Conservation (phyloP, 1,284 basidiomycete species). For the Sporisorium graminicola region DNA sequence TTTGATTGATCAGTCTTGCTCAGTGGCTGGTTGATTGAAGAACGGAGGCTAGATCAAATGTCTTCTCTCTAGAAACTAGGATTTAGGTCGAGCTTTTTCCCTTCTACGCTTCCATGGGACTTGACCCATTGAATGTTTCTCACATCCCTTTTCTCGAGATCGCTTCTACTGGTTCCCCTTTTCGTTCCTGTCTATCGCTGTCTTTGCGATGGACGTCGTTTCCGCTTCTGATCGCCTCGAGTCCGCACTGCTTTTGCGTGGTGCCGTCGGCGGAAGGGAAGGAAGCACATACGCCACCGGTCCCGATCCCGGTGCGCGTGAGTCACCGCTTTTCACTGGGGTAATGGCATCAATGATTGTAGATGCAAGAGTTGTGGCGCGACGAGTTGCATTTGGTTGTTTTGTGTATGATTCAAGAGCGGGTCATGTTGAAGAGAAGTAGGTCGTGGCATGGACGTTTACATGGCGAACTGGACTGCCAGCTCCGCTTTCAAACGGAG, state of each 20-base stretch:
- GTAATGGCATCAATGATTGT: not conserved
- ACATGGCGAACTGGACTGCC: constrained; percentile 10
- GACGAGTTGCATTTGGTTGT: not conserved
- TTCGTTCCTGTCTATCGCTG: not conserved
- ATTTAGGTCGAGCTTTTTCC: constrained; percentile 47
- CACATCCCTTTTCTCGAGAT: constrained; percentile 17
- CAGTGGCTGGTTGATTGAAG: constrained; percentile 65
- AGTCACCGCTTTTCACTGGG: too few species aligned
- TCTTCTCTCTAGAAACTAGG: constrained; percentile 24
- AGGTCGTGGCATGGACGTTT: not conserved
- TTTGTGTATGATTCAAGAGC: too few species aligned
- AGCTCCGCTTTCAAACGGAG: not conserved
- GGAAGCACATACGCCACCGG: too few species aligned
- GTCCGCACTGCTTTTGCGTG: too few species aligned
- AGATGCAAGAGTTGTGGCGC: not conserved
- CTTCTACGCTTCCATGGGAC: constrained; percentile 26
- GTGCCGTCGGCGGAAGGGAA: too few species aligned
- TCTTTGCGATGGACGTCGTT: not conserved
- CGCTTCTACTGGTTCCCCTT: too few species aligned
- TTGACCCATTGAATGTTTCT: constrained; percentile 48
- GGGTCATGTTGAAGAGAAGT: too few species aligned
- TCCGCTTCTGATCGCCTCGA: not conserved
- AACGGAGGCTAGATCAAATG: constrained; percentile 54
- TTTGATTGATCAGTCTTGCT: constrained; percentile 59
- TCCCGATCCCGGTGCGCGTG: too few species aligned